Base-by-base conservation (phyloP, 2,329 filamentous ascomycete genomes). In the Apiospora arundinis region DNA sequence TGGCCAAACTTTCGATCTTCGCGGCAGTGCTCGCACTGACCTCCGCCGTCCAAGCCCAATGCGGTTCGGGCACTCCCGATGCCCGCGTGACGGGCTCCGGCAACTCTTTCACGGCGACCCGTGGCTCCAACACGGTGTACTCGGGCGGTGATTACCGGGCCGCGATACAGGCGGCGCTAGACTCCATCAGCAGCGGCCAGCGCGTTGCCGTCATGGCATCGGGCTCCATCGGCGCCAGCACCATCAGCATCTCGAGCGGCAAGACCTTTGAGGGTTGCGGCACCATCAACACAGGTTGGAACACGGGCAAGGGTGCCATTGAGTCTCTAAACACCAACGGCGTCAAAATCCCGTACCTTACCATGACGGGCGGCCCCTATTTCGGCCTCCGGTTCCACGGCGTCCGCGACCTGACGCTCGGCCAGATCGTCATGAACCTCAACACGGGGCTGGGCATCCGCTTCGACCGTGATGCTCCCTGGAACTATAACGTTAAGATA, bases 191-290 rank as follows among this genome's bases (percentile, higher is more conserved):
- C 74, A 82, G 81, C 68, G 87, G 88, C 9, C 85, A 89, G 77
- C 85, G 87, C 14, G 83, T 89, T 0, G 79, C 86, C 1, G 85
- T 90, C 70, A 84, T 88, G 0, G 87, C 87, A 0, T 88, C 86
- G 0, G 88, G 88, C 4, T 87, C 85, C 60, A 88, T 89, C 69
- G 87, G 87, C 42, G 83, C 85, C n/a, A 83, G 76, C 74, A 88
- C 85, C 46, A 85, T 89, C 76, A 83, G 78, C 32, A 84, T 90
- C 73, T 74, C 76, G 45, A 85, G 84, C 75, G 87, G 87, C 70
- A 88, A 88, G 78, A 89, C 81, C 56, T 89, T 90, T 67, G 88
- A 90, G 74, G 88, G 86, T 44, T 90, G 88, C 76, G 87, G 88
- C 56, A 89, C 87, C 63, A 87, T 90, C 77, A 82, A 89, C 71